phyloP scores from a whole-genome alignment of 2,329 filamentous ascomycete species.

The Hypoxylon sp. region DNA sequence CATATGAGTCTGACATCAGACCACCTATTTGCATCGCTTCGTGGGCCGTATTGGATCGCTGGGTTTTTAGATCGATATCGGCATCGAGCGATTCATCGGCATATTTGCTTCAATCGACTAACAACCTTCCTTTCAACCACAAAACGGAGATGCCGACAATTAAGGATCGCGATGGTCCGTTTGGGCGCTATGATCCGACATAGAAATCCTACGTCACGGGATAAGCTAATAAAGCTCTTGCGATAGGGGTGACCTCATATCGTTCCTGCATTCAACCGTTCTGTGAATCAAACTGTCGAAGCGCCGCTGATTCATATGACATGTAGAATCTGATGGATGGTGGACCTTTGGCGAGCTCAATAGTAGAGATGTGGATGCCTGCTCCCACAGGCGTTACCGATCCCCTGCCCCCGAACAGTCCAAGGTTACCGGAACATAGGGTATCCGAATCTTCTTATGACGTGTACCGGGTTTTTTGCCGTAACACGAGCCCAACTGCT shows the following conservation, averaged over 20 bases:
- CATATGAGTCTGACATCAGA: constrained; percentile 45
- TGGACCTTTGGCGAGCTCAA: not conserved
- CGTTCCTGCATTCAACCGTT: not conserved
- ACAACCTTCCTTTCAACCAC: not conserved
- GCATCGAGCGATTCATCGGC: constrained; percentile 15
- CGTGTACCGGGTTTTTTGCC: constrained; percentile 4
- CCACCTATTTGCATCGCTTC: constrained; percentile 14
- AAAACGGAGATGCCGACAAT: not conserved
- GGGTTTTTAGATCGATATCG: constrained; percentile 17
- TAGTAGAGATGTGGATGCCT: not conserved
- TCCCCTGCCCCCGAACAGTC: not conserved
- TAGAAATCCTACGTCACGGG: constrained; percentile 37
- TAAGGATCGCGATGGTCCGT: constrained; percentile 25
- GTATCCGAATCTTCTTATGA: constrained; percentile 14
- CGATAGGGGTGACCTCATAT: constrained; percentile 23
- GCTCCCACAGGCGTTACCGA: not conserved
- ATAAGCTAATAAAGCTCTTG: constrained; percentile 17
- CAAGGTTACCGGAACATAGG: not conserved
- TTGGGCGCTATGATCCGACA: constrained; percentile 15
- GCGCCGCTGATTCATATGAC: constrained; percentile 8
- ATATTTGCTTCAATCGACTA: constrained; percentile 13
- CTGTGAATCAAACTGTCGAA: not conserved
- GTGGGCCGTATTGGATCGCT: constrained; percentile 19
- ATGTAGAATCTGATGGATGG: not conserved
- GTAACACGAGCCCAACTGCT: not conserved